phyloP scores from a whole-genome alignment of 305 asterid species.

The Fraxinus floribunda region DNA sequence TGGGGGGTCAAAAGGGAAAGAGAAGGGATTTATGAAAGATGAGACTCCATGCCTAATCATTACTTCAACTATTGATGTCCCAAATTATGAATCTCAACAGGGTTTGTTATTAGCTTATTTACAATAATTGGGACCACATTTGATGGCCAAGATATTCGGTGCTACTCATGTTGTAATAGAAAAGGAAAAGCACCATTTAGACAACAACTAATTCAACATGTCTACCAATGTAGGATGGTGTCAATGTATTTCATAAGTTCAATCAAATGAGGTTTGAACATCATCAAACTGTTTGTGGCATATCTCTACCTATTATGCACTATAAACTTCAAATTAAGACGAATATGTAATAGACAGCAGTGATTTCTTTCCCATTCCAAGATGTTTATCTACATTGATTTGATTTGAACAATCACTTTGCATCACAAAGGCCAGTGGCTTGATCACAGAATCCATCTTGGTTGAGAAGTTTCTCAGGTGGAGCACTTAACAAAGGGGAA shows the following conservation, averaged over 20 bases:
- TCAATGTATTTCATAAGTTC: background rate
- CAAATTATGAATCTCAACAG: background rate
- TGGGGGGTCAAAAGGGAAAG: background rate
- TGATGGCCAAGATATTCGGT: background rate
- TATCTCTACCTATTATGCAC: background rate
- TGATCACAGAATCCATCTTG: conserved; percentile 81
- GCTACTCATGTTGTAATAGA: background rate
- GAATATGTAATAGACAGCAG: background rate
- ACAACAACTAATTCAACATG: background rate
- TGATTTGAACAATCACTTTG: conserved; percentile 6
- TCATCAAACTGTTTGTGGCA: background rate
- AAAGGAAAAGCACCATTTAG: background rate
- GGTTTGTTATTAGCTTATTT: background rate
- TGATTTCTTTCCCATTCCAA: background rate
- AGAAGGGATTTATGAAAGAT: background rate
- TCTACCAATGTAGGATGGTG: background rate
- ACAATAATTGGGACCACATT: conserved; percentile 29
- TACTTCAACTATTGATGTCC: conserved; percentile 21
- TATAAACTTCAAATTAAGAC: background rate
- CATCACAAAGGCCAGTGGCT: conserved; percentile 74
- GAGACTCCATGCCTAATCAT: conserved; percentile 29
- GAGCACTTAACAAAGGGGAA: conserved; percentile 84
- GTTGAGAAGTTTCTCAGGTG: conserved; percentile 76
- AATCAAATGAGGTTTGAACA: background rate
- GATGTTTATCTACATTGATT: background rate